Conservation (phyloP, 2,329 filamentous ascomycete species). For the Diplodia sapinea region DNA sequence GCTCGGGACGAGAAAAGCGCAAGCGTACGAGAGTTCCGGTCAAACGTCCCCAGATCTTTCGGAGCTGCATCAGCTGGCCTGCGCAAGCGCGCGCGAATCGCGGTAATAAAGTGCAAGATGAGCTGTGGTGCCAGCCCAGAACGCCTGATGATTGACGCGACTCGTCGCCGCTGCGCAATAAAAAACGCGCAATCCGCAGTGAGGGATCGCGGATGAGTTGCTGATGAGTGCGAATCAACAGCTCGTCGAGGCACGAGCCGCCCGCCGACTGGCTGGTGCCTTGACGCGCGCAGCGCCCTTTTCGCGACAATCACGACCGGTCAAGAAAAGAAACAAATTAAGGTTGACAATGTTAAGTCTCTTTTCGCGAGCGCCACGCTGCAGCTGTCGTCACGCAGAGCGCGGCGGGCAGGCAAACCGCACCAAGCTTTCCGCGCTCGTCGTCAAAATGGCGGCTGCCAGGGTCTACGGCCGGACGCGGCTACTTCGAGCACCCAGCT, state of each 20-base stretch:
- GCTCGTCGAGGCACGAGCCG: no score
- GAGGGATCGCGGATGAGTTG: not conserved
- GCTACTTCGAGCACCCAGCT: conserved; percentile 21
- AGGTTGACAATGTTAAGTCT: conserved; percentile 13
- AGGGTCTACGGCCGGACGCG: conserved; percentile 2
- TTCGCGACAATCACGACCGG: not conserved
- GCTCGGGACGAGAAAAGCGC: no score
- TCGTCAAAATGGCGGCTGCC: not conserved
- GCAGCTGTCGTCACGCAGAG: not conserved
- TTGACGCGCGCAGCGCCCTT: not conserved
- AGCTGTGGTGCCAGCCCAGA: conserved; percentile 6
- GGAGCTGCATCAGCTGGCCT: conserved; percentile 11
- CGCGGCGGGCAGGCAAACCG: conserved; percentile 6
- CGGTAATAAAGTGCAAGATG: not conserved
- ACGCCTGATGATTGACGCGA: conserved; percentile 27
- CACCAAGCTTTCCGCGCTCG: conserved; percentile 20
- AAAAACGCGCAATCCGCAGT: conserved; percentile 5
- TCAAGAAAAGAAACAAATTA: conserved; percentile 15
- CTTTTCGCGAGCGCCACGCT: not conserved
- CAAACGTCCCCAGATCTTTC: conserved; percentile 6
- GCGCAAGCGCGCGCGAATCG: conserved; percentile 21
- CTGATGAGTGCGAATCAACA: conserved; percentile 4
- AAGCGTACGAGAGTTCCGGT: not conserved
- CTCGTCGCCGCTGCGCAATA: conserved; percentile 2
- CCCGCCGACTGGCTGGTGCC: not conserved